Base-by-base conservation (phyloP, 805 yeast species). In the Lachancea sp. region DNA sequence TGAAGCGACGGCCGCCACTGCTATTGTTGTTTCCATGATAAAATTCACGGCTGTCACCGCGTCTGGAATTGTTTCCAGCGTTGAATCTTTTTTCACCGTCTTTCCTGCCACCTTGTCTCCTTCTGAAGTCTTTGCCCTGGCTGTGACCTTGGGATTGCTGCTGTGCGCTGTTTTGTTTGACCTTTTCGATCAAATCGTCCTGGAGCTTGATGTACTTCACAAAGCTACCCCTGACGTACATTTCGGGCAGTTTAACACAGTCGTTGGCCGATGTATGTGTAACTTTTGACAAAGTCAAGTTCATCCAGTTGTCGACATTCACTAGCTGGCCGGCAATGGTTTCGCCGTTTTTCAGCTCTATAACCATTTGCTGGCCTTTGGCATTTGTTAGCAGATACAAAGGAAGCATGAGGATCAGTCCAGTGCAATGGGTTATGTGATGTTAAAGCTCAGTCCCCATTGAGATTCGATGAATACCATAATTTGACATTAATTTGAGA, bases 241-340 rank as follows among this genome's bases (percentile, higher is more conserved):
- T 75, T 56, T 86, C 95, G 2, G 81, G 78, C 38, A 84, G 66
- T 58, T 82, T 81, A 43, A 74, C 62, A 77, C 85, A 44, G 70
- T 71, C 51, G 76, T 80, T 32, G 85, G 91, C 53, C 73, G 71
- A 68, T 57, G 42, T 47, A 47, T 58, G 58, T 18, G 81, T 77
- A 13, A 83, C 97, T 51, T 89, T 81, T 29, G 73, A 73, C 44
- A 93, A 72, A 1, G 95, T 85, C 52, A 93, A 72, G 64, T 93
- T 93, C 99, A 93, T 93, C 89, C 95, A 86, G 33, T 87, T 81
- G 63, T 93, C 99, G 56, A 95, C 88, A 59, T 86, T 85, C 45
- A 79, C 78, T 48, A 93, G 71, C 46, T 76, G 77, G 41, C 99
- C 99, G 58, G 83, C 84, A 41, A 90, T 72, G 9, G 91, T 81